A percentile compares a stretch with the other conserved stretches of the same genome.
phyloP scores from a whole-genome alignment of 192 early-diverging fungal genomes.

The Geranomyces variabilis region DNA sequence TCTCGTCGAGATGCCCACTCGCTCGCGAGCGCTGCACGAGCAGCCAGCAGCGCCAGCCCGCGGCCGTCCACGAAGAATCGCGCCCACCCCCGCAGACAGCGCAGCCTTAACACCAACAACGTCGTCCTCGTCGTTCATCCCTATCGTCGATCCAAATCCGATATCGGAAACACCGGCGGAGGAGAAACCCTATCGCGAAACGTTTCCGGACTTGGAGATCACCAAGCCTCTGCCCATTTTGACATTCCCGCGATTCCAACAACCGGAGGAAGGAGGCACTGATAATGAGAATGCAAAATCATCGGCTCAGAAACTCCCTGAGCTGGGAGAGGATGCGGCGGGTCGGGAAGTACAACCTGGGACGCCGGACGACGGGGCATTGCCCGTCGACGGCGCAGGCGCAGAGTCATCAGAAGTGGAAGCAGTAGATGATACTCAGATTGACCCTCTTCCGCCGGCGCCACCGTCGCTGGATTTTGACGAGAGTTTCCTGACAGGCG shows the following conservation, averaged over 20 bases:
- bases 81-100: background rate
- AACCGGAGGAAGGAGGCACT: background rate
- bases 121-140: background rate
- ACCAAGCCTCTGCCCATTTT: constrained; percentile 52
- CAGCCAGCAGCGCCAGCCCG: background rate
- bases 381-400: background rate
- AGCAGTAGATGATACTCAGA: background rate
- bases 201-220: constrained; percentile 79
- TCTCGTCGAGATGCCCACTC: constrained; percentile 2
- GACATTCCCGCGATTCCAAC: background rate
- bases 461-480: too few relatives aligned
- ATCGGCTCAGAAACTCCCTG: background rate
- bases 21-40: background rate
- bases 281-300: background rate
- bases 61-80: background rate
- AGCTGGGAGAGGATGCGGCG: background rate
- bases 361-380: too few relatives aligned
- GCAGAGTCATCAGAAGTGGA: background rate
- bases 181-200: constrained; percentile 79
- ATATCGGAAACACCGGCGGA: constrained; percentile 71
- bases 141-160: background rate
- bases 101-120: background rate
- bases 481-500: too few relatives aligned
- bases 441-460: too few relatives aligned
- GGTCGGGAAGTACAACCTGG: background rate